Evolutionary conservation across 139 green algal genomes (phyloP).

Genomic region (Coccomyxa sp.): DNA sequence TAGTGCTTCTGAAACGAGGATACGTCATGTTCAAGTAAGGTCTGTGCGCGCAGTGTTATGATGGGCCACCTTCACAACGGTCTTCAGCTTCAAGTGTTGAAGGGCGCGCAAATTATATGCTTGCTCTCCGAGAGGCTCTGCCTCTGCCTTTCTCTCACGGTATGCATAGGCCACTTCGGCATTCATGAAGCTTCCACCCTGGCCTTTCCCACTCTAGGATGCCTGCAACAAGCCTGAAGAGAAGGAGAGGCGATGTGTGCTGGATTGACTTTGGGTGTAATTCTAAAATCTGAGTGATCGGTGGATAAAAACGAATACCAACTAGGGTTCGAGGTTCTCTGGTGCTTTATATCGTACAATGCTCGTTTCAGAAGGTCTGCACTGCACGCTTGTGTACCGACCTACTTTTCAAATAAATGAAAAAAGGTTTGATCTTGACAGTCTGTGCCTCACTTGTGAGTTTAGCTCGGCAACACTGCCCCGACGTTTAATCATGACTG

Average conservation of each 20-base stretch:
- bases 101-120: conserved; percentile 30
- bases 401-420: too few species aligned
- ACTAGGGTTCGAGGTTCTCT: not conserved
- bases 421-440: too few species aligned
- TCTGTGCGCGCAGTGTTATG: not conserved
- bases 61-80: conserved; percentile 48
- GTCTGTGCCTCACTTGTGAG: too few species aligned
- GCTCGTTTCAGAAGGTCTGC: too few species aligned
- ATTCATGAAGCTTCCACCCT: conserved; percentile 26
- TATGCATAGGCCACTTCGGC: conserved; percentile 13
- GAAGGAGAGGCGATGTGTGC: not conserved
- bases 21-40: not conserved
- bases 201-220: not conserved
- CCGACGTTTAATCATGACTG: too few species aligned
- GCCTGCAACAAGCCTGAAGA: not conserved
- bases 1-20: not conserved
- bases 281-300: not conserved
- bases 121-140: conserved; percentile 17
- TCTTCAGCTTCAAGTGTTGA: conserved; percentile 47
- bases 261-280: not conserved
- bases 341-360: too few species aligned
- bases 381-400: too few species aligned
- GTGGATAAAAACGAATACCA: not conserved
- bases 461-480: too few species aligned
- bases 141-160: conserved; percentile 15